Evolutionary conservation across 2,329 filamentous ascomycete species (phyloP).

Genomic region (Aspergillus nomiae): DNA sequence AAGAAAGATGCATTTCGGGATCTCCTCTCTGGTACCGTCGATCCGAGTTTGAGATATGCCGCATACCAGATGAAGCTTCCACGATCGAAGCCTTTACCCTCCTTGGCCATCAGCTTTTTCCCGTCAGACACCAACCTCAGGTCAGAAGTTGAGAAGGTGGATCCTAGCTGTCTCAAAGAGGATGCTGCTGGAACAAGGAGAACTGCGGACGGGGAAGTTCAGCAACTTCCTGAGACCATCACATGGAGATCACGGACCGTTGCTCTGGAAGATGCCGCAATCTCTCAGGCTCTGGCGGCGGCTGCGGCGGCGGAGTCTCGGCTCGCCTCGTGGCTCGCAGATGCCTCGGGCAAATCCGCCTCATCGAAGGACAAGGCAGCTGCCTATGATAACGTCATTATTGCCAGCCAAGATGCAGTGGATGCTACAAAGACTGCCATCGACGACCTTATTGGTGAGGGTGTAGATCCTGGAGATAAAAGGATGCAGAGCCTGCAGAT

Average conservation of each 20-base stretch:
- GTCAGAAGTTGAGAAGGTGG: conserved; percentile 68
- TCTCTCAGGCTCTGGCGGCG: conserved; percentile 77
- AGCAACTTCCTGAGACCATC: conserved; percentile 69
- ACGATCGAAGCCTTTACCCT: conserved; percentile 76
- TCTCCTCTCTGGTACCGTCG: conserved; percentile 79
- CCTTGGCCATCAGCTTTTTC: conserved; percentile 78
- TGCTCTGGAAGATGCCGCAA: conserved; percentile 87
- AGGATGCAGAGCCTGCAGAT: conserved; percentile 92
- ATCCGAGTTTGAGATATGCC: conserved; percentile 91
- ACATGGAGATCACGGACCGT: conserved; percentile 85
- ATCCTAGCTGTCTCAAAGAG: conserved; percentile 67
- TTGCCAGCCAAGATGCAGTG: conserved; percentile 87
- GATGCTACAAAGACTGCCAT: conserved; percentile 93
- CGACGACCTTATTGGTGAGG: conserved; percentile 82
- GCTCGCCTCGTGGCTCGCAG: conserved; percentile 52
- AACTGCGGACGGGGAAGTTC: conserved; percentile 43
- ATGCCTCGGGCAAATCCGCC: conserved; percentile 40
- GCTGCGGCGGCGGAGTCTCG: conserved; percentile 60
- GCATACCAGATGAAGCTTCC: conserved; percentile 90
- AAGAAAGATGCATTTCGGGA: conserved; percentile 84
- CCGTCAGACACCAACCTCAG: conserved; percentile 64
- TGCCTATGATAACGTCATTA: conserved; percentile 88
- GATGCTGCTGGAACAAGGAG: conserved; percentile 53
- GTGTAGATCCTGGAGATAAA: conserved; percentile 77
- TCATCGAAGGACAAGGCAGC: conserved; percentile 68